phyloP scores from a whole-genome alignment of 202 grass and related monocot genomes.

The Bolboschoenoplectus hybrid region DNA sequence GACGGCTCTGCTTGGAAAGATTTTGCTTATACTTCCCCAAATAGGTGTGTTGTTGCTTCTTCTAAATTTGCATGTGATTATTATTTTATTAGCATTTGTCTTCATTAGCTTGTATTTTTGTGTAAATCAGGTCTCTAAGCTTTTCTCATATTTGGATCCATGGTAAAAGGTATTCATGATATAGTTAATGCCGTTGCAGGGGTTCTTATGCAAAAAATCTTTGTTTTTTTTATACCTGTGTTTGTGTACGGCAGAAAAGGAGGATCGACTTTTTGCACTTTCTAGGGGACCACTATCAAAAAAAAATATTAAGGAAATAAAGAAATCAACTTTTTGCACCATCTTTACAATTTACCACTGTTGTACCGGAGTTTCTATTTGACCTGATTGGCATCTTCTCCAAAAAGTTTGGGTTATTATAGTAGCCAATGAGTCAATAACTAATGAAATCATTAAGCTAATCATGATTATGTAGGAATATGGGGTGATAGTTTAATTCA shows the following conservation, averaged over 20 bases:
- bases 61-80: not conserved
- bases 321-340: not conserved
- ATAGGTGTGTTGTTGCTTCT: constrained; percentile 46
- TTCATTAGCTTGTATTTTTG: not conserved
- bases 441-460: no score
- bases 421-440: no score
- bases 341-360: not conserved
- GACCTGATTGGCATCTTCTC: not conserved
- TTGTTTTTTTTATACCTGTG: not conserved
- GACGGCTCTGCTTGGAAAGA: constrained; percentile 62
- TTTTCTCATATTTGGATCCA: not conserved
- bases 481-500: no score
- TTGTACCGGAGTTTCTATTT: not conserved
- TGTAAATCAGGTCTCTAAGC: not conserved
- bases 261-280: not conserved
- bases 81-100: not conserved
- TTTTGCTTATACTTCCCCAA: constrained; percentile 80
- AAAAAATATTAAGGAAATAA: not conserved
- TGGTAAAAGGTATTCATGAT: not conserved
- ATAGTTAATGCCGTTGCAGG: not conserved
- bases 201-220: not conserved
- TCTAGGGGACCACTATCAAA: not conserved
- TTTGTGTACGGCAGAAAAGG: not conserved
- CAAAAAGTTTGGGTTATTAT: no score
- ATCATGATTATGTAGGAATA: no score